Conservation (phyloP, 306 rosid genomes). For the Medicago lupulina region DNA sequence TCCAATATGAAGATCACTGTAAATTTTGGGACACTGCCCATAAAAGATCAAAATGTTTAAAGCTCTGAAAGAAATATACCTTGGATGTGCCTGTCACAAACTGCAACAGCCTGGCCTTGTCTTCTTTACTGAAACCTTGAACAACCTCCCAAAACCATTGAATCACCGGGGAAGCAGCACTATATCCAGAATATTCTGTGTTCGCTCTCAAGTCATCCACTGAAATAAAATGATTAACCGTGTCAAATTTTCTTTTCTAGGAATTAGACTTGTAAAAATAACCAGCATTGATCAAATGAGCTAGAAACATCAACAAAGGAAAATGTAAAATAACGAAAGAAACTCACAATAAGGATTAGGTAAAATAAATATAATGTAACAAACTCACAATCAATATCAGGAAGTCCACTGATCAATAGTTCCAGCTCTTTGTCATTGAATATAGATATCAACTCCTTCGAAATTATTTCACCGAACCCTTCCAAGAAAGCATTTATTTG, state of each 20-base stretch:
- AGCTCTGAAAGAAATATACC: conserved; percentile 54
- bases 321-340: not conserved
- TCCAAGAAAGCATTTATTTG: conserved; percentile 92
- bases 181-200: conserved; percentile 95
- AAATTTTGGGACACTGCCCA: conserved; percentile 9
- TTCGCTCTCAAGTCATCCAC: conserved; percentile 99
- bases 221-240: conserved; percentile 49
- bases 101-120: conserved; percentile 97
- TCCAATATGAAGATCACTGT: conserved; percentile 3
- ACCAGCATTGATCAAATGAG: conserved; percentile 2
- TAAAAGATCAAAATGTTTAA: not conserved
- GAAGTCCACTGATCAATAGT: conserved; percentile 92
- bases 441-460: conserved; percentile 77
- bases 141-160: conserved; percentile 99
- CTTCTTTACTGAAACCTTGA: conserved; percentile 93
- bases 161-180: conserved; percentile 78
- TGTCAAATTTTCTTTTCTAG: conserved; percentile 32
- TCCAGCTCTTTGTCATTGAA: conserved; percentile 95
- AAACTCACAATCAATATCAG: conserved; percentile 90
- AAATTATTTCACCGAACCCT: conserved; percentile 79
- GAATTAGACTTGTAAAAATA: not conserved
- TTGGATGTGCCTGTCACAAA: conserved; percentile 98
- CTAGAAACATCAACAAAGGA: conserved; percentile 11
- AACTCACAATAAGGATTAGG: conserved; percentile 59
- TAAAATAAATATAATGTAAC: not conserved